phyloP scores from a whole-genome alignment of 345 rosid species.

The Leavenworthia alabamica region DNA sequence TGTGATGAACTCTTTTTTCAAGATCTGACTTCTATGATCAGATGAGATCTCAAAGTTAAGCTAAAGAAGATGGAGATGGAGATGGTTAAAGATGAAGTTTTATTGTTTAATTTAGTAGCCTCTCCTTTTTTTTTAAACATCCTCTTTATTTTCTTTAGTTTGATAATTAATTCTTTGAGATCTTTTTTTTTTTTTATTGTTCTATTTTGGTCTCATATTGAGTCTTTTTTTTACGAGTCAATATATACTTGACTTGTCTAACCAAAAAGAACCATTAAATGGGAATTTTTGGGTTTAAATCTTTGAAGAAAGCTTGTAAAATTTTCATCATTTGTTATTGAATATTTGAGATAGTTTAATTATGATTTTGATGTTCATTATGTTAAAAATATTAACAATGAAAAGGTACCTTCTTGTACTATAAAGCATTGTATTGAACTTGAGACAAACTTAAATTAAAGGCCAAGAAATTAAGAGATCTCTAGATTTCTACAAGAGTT shows the following conservation, averaged over 20 bases:
- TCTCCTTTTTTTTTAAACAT: background rate
- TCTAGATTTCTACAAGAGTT: background rate
- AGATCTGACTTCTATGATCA: constrained; percentile 55
- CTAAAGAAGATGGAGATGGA: constrained; percentile 5
- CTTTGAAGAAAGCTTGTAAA: constrained; percentile 16
- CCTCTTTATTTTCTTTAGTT: constrained; percentile 9
- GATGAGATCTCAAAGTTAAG: constrained; percentile 19
- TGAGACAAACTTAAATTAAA: background rate
- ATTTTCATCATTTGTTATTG: background rate
- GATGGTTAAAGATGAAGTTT: constrained; percentile 27
- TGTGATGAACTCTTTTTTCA: constrained; percentile 72
- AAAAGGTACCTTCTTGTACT: background rate
- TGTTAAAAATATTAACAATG: background rate
- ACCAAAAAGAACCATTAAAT: background rate
- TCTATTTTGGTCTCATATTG: background rate
- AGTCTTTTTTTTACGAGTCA: constrained; percentile 12
- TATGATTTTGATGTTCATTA: background rate
- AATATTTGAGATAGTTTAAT: background rate
- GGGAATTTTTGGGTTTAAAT: constrained; percentile 7
- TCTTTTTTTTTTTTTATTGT: background rate
- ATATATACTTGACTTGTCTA: background rate
- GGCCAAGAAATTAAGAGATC: background rate
- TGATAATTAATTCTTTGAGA: background rate
- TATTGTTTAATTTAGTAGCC: background rate
- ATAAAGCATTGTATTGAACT: background rate